Evolutionary conservation across 176 grass and related monocot genomes (phyloP), one percentile per base, ranked within the genome.

Genomic region (Tuctoria greenei): DNA sequence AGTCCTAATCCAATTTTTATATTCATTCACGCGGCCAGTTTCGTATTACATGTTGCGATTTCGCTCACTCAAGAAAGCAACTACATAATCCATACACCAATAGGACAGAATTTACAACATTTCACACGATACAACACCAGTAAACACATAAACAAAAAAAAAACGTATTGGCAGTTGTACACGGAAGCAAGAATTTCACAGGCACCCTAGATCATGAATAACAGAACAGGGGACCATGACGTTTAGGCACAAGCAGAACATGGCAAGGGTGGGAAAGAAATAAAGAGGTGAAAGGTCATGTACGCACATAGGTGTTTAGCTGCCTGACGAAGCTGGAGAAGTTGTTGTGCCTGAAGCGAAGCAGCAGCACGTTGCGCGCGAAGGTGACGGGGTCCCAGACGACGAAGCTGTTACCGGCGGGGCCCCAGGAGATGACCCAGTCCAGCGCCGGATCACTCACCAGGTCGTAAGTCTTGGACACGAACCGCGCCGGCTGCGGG

Each of bases 221-320:
- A 26, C 41, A 60, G 38, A 78, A 37, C 67, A 73, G 52, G 27
- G 67, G 14, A 66, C 9, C n/a, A 85, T 16, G 42, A 46, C 57
- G 10, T 25, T 7, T 23, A 64, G 8, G 24, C 42, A 11, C 51
- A 77, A 65, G 25, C 84, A 61, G 74, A 76, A 47, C 8, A 82
- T 61, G 67, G 24, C 58, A 75, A 13, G 1, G 10, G 56, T 16
- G 16, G 7, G 15, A n/a, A 5, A n/a, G 2, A 4, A 37, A 59
- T 27, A 67, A 46, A 59, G 8, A 26, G 13, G 3, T 4, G 40
- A 49, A 41, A 85, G 67, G 63, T 57, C 71, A 4, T 75, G 87
- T 99, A 95, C 87, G 93, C 93, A 80, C 93, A 69, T 96, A 96
- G 79, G 93, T 96, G 86, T 96, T 96, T 40, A 96, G 93, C 79